Evolutionary conservation across 805 yeast species (phyloP), one percentile per base, ranked within the genome.

Genomic region (Barnettozyma pratensis): DNA sequence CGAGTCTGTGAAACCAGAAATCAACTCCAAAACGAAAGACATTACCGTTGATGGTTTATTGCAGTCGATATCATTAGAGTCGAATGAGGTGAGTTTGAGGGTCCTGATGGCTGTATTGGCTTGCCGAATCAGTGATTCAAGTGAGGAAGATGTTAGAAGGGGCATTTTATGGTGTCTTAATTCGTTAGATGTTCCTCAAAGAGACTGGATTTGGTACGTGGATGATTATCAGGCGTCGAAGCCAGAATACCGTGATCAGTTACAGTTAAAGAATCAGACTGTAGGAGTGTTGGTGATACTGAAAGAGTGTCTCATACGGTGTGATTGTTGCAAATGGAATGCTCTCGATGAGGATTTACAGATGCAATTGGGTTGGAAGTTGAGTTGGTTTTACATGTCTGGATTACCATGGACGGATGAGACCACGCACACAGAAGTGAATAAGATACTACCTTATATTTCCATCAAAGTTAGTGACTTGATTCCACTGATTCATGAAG

Each of bases 391-490:
- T 37, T 42, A 38, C 10, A 43, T 50, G 46, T 25, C 30, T 37
- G 47, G 30, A 1, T 30, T 54, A 0, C 63, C 63, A 2, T 60
- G 63, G 63, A 51, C 54, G 36, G 59, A 57, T 35, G 12, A 28
- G 4, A 35, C 9, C 6, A 42, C 51, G 8, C 30, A n/a, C 1
- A 7, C 12, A 1, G 27, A 51, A 31, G 42, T 52, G 6, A 27
- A 10, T 2, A 8, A 39, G 2, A 39, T 58, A 6, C 6, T 51
- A 7, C 3, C n/a, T 4, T 25, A n/a, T 7, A 3, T 14, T 37
- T 10, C 26, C 4, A 6, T 40, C 3, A 6, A 32, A 29, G 30
- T 29, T 4, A 45, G 47, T 6, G 12, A 37, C 5, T 39, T 47
- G 29, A 28, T 29, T 7, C 1, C 32, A 9, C 25, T 52, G 4